Percentiles rank a stretch among this genome's conserved stretches.
phyloP scores from a whole-genome alignment of 2,329 filamentous ascomycete genomes.

The Monilinia fructicola region DNA sequence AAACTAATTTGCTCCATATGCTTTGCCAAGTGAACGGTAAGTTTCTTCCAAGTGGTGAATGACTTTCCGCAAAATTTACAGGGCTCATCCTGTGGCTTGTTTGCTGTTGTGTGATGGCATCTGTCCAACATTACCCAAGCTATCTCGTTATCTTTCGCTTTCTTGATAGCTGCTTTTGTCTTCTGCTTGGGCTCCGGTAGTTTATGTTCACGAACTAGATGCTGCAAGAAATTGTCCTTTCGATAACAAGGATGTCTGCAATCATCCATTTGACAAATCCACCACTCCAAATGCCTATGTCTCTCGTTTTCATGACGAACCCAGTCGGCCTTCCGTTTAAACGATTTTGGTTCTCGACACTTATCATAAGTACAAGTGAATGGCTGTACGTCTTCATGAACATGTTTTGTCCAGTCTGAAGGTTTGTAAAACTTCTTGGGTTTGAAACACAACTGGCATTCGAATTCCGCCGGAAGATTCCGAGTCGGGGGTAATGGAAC shows the following conservation, averaged over 20 bases:
- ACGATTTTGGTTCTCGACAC: slow-evolving; percentile 83
- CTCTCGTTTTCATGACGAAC: slow-evolving; percentile 91
- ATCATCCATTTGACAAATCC: slow-evolving; percentile 78
- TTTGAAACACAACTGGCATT: slow-evolving; percentile 84
- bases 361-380: slow-evolving; percentile 88
- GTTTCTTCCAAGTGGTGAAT: slow-evolving; percentile 85
- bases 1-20: slow-evolving; percentile 93
- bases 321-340: slow-evolving; percentile 96
- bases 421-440: slow-evolving; percentile 85
- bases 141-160: slow-evolving; percentile 55
- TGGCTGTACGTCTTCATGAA: slow-evolving; percentile 89
- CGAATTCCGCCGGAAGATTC: slow-evolving; percentile 79
- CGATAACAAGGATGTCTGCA: slow-evolving; percentile 82
- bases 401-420: slow-evolving; percentile 95
- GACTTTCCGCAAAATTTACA: slow-evolving; percentile 84
- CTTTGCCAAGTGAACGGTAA: slow-evolving; percentile 89
- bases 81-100: slow-evolving; percentile 69
- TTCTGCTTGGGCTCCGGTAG: slow-evolving; percentile 78
- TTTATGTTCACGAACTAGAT: slow-evolving; percentile 89
- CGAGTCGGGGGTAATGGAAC: slow-evolving; percentile 79
- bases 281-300: slow-evolving; percentile 87
- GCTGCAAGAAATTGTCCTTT: slow-evolving; percentile 90
- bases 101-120: slow-evolving; percentile 69
- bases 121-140: slow-evolving; percentile 77
- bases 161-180: slow-evolving; percentile 66